Base-by-base conservation (phyloP, 768 basidiomycete genomes). In the Pholiota microspora region DNA sequence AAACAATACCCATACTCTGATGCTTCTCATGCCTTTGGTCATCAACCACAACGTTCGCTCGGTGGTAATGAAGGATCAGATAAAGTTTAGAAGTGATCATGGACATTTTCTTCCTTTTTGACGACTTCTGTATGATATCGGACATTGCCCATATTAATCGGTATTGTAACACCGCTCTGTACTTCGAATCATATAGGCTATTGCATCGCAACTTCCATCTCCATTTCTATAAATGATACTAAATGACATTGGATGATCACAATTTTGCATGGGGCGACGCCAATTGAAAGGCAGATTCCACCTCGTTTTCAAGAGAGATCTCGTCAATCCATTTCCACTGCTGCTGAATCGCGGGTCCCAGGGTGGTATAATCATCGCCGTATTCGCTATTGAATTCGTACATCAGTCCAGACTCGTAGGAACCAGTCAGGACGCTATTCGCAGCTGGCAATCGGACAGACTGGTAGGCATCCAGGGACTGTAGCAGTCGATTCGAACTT, bases 241-340 rank as follows among this genome's bases (percentile, higher is more conserved):
- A 13, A 16, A 38, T 7, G 36, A 18, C 36, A 40, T 27, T 42
- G 27, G 25, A 23, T 10, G 27, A 29, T 51, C 35, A 51, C 40
- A 51, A 12, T 23, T 29, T 31, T 12, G 28, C 42, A 29, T 16
- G 21, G 9, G 28, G 28, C 28, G 13, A 40, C 6, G 53, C 49
- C 32, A 59, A 54, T 31, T 53, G 53, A 31, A 60, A 35, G 9
- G 63, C 63, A 16, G 34, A 51, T 23, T 53, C 55, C 16, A 64
- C 31, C 45, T 76, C 73, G 23, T 67, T 64, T 40, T 73, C 68
- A 8, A 74, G 69, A 9, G 68, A 64, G 6, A 67, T 67, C 51
- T 64, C 58, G 47, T 65, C 64, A 24, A 79, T 64, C 75, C 78
- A 80, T 42, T 69, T 64, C 75, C 76, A 77, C 58, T 76, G 73